phyloP scores from a whole-genome alignment of 306 rosid species.

The Ormosia semicastrata region DNA sequence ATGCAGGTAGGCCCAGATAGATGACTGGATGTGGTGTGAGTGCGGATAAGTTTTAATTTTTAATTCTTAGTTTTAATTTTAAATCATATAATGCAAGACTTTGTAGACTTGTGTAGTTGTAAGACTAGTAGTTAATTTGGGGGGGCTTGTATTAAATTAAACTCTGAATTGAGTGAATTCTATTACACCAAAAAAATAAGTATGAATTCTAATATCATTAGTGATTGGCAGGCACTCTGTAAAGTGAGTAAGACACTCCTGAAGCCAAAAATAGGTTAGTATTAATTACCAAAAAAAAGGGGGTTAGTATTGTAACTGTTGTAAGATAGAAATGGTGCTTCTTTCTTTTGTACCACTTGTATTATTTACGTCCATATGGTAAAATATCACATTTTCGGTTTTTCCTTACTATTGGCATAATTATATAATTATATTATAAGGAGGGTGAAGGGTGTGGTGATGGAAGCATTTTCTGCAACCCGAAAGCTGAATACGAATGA shows the following conservation, averaged over 20 bases:
- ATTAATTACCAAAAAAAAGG: not conserved
- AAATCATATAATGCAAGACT: not conserved
- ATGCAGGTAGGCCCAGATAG: slow-evolving; percentile 53
- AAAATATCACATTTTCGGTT: not conserved
- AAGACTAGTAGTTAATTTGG: slow-evolving; percentile 9
- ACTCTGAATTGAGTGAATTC: not conserved
- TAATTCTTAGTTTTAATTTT: not conserved
- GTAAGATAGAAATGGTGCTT: slow-evolving; percentile 25
- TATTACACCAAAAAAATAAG: not conserved
- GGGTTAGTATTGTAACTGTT: slow-evolving; percentile 13
- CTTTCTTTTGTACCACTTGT: not conserved
- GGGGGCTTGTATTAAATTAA: not conserved
- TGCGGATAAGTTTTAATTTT: not conserved
- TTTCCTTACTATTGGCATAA: not conserved
- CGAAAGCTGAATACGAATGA: not conserved
- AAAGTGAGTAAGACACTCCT: not conserved
- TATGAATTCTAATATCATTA: not conserved
- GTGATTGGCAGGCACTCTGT: not conserved
- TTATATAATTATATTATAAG: not conserved
- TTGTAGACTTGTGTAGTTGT: not conserved
- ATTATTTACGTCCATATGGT: not conserved
- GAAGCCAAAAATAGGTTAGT: not conserved
- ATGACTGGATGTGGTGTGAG: not conserved
- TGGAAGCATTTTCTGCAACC: not conserved
- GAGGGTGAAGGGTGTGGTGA: not conserved